phyloP scores from a whole-genome alignment of 2,329 filamentous ascomycete genomes.

The Pseudocercospora musae region DNA sequence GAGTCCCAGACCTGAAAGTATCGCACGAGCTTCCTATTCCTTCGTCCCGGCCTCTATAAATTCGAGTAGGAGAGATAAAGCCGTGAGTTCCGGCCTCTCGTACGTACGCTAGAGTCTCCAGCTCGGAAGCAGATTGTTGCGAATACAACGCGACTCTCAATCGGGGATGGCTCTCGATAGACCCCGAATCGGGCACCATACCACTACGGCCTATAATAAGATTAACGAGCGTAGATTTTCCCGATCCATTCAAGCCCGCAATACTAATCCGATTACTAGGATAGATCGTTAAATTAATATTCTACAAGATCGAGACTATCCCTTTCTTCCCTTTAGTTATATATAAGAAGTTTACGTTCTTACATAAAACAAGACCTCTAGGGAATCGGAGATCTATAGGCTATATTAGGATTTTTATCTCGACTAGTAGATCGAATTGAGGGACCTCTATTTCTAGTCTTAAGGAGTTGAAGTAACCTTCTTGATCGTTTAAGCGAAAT shows the following conservation, averaged over 20 bases:
- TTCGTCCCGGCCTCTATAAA: constrained; percentile 53
- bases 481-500: constrained; percentile 78
- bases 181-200: constrained; percentile 58
- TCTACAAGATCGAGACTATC: constrained; percentile 53
- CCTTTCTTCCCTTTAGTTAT: constrained; percentile 34
- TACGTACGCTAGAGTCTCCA: constrained; percentile 56
- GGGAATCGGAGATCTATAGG: constrained; percentile 47
- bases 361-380: constrained; percentile 66
- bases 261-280: constrained; percentile 72
- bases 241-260: constrained; percentile 74
- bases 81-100: constrained; percentile 56
- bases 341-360: constrained; percentile 67
- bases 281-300: constrained; percentile 66
- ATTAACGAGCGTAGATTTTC: constrained; percentile 75
- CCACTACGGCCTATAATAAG: constrained; percentile 57
- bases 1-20: constrained; percentile 68
- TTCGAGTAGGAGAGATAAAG: constrained; percentile 60
- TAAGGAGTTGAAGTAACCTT: constrained; percentile 53
- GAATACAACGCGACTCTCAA: constrained; percentile 73
- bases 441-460: constrained; percentile 71
- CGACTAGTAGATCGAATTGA: constrained; percentile 53
- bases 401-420: constrained; percentile 55
- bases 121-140: constrained; percentile 70
- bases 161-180: constrained; percentile 63
- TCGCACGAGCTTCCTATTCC: constrained; percentile 65